phyloP scores from a whole-genome alignment of 768 basidiomycete species.

The Podaxis mareebaensis region DNA sequence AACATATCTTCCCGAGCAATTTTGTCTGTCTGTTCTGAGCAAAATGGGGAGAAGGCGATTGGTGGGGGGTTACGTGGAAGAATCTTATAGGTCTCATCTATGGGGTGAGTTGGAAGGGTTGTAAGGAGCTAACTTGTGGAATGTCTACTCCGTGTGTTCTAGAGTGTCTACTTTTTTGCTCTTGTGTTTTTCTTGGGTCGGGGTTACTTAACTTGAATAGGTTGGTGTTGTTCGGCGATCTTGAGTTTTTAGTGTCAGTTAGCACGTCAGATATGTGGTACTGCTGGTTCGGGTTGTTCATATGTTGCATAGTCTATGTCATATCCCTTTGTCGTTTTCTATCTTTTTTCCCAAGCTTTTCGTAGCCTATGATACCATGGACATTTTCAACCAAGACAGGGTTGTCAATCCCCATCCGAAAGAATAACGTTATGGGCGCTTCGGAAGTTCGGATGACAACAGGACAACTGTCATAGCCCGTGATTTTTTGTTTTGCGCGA shows the following conservation, averaged over 20 bases:
- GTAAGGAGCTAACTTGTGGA: not conserved
- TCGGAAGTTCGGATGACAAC: not conserved
- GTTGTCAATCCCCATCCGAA: not conserved
- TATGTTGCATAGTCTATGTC: not conserved
- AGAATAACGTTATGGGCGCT: not conserved
- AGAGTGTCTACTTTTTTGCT: not conserved
- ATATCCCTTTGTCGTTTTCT: not conserved
- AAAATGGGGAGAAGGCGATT: not conserved
- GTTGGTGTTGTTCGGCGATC: constrained; percentile 2
- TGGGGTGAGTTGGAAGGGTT: not conserved
- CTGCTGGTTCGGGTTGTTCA: not conserved
- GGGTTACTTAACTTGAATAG: constrained; percentile 3
- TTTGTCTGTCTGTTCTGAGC: constrained; percentile 75
- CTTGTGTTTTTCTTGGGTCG: not conserved
- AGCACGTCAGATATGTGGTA: not conserved
- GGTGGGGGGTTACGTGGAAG: not conserved
- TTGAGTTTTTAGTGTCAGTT: constrained; percentile 1
- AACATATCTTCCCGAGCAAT: constrained; percentile 86
- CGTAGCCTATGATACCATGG: constrained; percentile 1
- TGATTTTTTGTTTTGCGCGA: not conserved
- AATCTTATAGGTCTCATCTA: not conserved
- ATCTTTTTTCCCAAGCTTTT: not conserved
- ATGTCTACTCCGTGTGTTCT: not conserved
- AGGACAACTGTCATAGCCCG: not conserved
- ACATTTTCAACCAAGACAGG: not conserved